These are phyloP conservation scores for Tuber brumale DNA, from an alignment of 495 filamentous ascomycete species.

Conservation along the genomic window DNA sequence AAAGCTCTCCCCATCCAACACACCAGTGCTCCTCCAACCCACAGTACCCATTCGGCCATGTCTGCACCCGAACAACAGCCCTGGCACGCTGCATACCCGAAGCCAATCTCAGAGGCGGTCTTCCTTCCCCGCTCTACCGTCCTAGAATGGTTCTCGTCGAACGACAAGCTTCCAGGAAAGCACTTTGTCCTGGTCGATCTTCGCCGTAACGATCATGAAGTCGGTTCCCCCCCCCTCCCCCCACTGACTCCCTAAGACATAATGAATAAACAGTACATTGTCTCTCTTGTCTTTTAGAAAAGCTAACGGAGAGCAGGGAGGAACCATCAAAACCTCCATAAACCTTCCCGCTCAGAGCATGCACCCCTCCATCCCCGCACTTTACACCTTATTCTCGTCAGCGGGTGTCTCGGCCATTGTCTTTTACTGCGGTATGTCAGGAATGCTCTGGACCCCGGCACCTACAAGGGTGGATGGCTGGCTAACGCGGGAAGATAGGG, in stretches of 20 bases:
- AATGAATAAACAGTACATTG: not conserved
- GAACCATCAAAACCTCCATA: conserved; percentile 60
- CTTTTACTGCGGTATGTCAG: conserved; percentile 62
- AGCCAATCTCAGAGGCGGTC: conserved; percentile 40
- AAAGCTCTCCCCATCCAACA: not conserved
- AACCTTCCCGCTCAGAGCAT: conserved; percentile 67
- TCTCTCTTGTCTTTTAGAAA: conserved; percentile 3
- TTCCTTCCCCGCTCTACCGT: conserved; percentile 45
- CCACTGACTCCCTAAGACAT: not conserved
- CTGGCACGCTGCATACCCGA: conserved; percentile 45
- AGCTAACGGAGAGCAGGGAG: conserved; percentile 48
- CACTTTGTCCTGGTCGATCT: conserved; percentile 60
- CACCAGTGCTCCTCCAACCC: not conserved
- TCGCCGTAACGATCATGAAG: conserved; percentile 57
- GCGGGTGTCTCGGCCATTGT: conserved; percentile 52
- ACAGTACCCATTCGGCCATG: conserved; percentile 6
- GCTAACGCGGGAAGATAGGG: conserved; percentile 44
- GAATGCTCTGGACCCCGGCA: not conserved
- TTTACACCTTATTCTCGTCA: conserved; percentile 52
- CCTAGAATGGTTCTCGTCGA: conserved; percentile 44
- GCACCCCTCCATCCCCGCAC: conserved; percentile 51
- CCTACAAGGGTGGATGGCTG: not conserved
- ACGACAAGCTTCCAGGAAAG: conserved; percentile 40
- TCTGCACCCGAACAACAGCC: conserved; percentile 29
- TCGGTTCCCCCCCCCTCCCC: conserved; percentile 38